Evolutionary conservation across 2,329 filamentous ascomycete genomes (phyloP), one percentile per base, ranked within the genome.

Genomic region (Akanthomyces dipterigenus): DNA sequence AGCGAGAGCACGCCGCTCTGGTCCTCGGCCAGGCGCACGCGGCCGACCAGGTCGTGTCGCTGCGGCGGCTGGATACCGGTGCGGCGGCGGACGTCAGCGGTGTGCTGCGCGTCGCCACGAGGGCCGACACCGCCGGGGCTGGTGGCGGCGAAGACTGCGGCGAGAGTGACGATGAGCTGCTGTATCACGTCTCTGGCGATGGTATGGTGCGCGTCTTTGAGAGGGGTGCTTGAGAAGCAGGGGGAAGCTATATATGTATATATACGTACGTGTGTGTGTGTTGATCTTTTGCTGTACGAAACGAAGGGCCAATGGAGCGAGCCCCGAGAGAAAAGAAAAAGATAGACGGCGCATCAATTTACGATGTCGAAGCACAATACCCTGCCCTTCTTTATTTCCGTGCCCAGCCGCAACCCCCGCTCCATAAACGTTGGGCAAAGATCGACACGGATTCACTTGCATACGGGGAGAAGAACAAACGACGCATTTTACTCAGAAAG

Each of bases 41-140:
- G 67, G 90, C 92, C 9, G 76, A 83, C n/a, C 78, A 83, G 64
- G 81, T 93, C 3, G 75, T 96, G 67, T 85, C 89, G 64, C 76
- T 95, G 62, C 80, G 93, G 57, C 81, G 88, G 69, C 74, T 98
- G 63, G 92, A 96, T 70, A 96, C 92, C 0, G 93, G 93, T 0
- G 87, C 87, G n/a, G 93, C 93, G 64, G 88, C 83, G 71, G 93
- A 97, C 74, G 90, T 98, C 36, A 96, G 90, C 75, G 93, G 93
- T 3, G 91, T 96, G 48, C 70, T 97, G 64, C 83, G 92, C 66
- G 80, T 95, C 55, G 20, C 87, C 20, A 93, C 93, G 64, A 88
- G 83, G 71, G 93, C 97, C 74, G 90, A 97, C 34, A 96, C 16
- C 87, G 20, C 92, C 93, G 64, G 83, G 70, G 93, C 97, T 75